Evolutionary conservation across 768 basidiomycete genomes (phyloP).

Genomic region (Xanthoconium stramineum): DNA sequence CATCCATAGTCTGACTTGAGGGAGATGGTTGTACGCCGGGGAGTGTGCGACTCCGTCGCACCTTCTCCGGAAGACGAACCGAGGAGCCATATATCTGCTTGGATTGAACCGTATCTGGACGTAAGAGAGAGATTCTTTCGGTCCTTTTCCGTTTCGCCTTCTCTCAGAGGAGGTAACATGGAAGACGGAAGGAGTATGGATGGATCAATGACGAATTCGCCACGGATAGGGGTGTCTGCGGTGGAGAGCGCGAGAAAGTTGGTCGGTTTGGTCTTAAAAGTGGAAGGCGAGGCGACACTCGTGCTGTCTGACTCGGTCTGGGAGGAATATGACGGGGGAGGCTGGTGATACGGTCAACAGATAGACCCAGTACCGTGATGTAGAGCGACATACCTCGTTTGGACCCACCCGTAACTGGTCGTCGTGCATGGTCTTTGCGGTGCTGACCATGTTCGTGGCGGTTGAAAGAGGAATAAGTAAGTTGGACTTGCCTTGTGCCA

Average conservation of each 20-base stretch:
- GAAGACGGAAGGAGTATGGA: slow-evolving; percentile 36
- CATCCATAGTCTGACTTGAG: slow-evolving; percentile 14
- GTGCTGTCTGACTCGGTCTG: too few relatives aligned
- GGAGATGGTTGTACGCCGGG: slow-evolving; percentile 17
- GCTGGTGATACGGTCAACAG: too few relatives aligned
- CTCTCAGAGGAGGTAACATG: slow-evolving; percentile 37
- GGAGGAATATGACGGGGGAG: too few relatives aligned
- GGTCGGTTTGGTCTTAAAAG: slow-evolving; percentile 26
- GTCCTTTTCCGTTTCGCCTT: slow-evolving; percentile 34
- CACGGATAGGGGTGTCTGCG: slow-evolving; percentile 4
- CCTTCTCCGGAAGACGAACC: background rate
- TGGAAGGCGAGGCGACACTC: background rate
- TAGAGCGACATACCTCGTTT: too few relatives aligned
- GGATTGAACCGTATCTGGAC: slow-evolving; percentile 32
- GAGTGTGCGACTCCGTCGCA: background rate
- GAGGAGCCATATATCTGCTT: slow-evolving; percentile 39
- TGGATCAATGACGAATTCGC: slow-evolving; percentile 43
- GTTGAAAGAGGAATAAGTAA: too few relatives aligned
- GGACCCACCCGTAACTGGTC: too few relatives aligned
- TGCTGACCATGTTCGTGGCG: too few relatives aligned
- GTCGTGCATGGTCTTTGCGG: too few relatives aligned
- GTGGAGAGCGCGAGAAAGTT: slow-evolving; percentile 18
- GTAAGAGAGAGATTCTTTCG: slow-evolving; percentile 38
- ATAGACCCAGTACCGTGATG: too few relatives aligned
- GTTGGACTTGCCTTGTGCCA: too few relatives aligned